A percentile compares a stretch with the other conserved stretches of the same genome.
Evolutionary conservation across 257 asterid species (phyloP).

Genomic region (Gentiana straminea): DNA sequence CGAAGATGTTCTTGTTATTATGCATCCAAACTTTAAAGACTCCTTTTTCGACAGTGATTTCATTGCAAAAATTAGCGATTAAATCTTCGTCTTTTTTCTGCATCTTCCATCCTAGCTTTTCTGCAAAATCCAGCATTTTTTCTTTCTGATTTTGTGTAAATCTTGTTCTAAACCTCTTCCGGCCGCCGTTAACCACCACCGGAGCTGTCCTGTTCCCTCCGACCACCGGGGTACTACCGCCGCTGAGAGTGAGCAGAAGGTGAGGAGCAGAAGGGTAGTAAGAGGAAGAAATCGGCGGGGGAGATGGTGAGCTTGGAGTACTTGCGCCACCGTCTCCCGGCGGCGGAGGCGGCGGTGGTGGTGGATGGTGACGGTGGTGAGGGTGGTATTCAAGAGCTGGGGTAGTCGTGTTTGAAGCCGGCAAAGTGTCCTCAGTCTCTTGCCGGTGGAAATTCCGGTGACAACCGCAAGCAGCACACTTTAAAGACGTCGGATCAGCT

Average conservation of each 20-base stretch:
- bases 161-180: constrained; percentile 67
- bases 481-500: constrained; percentile 73
- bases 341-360: constrained; percentile 15
- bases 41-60: constrained; percentile 49
- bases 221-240: constrained; percentile 27
- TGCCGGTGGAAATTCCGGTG: constrained; percentile 99
- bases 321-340: constrained; percentile 26
- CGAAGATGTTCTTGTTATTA: constrained; percentile 59
- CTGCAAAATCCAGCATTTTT: constrained; percentile 67
- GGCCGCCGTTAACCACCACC: constrained; percentile 18
- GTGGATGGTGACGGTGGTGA: constrained; percentile 94
- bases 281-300: constrained; percentile 92
- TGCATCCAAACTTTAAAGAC: constrained; percentile 96
- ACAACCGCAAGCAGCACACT: constrained; percentile 97
- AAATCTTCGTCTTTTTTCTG: constrained; percentile 63
- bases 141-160: constrained; percentile 61
- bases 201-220: constrained; percentile 12
- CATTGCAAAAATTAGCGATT: constrained; percentile 42
- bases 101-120: constrained; percentile 64
- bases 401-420: constrained; percentile 19
- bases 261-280: constrained; percentile 96
- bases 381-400: constrained; percentile 78
- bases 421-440: constrained; percentile 49
- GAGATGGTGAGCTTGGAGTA: constrained; percentile 78
- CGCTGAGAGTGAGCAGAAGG: constrained; percentile 66